A percentile compares a stretch with the other conserved stretches of the same genome.
Conservation (phyloP, 176 grass and related monocot species). For the Cocos nucifera region DNA sequence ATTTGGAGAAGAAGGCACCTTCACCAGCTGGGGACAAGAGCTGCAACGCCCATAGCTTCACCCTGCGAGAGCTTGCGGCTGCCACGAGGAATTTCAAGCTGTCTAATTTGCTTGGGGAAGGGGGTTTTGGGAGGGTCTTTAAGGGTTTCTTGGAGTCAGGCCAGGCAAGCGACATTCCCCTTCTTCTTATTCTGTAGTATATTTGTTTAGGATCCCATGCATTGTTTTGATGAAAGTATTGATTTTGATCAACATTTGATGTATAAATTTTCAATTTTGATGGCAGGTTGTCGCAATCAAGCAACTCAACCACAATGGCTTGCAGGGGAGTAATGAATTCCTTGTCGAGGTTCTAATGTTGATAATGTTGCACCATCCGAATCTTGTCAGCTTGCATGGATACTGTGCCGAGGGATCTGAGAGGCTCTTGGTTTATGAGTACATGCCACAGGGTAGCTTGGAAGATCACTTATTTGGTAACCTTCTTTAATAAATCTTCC, state of each 20-base stretch:
- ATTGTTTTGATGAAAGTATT: conserved; percentile 4
- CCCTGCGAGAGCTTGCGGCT: conserved; percentile 22
- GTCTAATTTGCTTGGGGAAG: conserved; percentile 39
- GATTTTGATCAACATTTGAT: neutral
- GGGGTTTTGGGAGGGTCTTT: conserved; percentile 40
- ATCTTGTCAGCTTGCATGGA: conserved; percentile 72
- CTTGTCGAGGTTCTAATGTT: conserved; percentile 95
- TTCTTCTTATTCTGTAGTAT: neutral
- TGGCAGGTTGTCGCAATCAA: conserved; percentile 79
- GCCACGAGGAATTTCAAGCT: conserved; percentile 25
- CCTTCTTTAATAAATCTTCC: conserved; percentile 5
- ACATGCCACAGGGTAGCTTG: conserved; percentile 86
- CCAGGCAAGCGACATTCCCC: conserved; percentile 15
- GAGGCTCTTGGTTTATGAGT: conserved; percentile 85
- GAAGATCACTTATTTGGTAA: conserved; percentile 83
- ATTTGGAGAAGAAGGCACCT: conserved; percentile 10
- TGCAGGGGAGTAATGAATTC: conserved; percentile 79
- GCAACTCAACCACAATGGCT: conserved; percentile 60
- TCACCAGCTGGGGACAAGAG: conserved; percentile 8
- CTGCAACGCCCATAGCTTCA: conserved; percentile 17
- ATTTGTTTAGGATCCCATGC: neutral
- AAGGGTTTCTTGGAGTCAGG: conserved; percentile 26
- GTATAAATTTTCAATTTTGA: conserved; percentile 7
- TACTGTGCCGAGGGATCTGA: conserved; percentile 94
- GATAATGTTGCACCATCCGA: conserved; percentile 55